Evolutionary conservation across 2,329 filamentous ascomycete species (phyloP).

Genomic region (Thelonectria discophora): DNA sequence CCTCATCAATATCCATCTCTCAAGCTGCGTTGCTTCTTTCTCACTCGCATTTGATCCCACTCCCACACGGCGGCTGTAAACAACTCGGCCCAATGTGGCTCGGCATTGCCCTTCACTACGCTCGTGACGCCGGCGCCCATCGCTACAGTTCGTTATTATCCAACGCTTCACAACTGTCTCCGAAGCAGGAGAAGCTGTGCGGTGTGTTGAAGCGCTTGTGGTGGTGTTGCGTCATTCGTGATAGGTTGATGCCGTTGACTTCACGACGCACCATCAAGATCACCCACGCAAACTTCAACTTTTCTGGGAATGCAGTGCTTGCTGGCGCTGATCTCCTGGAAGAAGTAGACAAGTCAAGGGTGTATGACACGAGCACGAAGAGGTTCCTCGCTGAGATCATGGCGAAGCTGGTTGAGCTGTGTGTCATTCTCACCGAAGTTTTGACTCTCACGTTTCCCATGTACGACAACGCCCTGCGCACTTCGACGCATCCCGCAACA

Average conservation of each 20-base stretch:
- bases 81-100: slow-evolving; percentile 39
- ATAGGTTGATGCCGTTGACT: slow-evolving; percentile 25
- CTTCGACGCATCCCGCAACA: slow-evolving; percentile 4
- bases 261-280: slow-evolving; percentile 25
- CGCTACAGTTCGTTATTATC: slow-evolving; percentile 32
- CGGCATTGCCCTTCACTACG: slow-evolving; percentile 38
- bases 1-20: slow-evolving; percentile 35
- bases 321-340: slow-evolving; percentile 12
- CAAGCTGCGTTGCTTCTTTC: slow-evolving; percentile 38
- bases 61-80: slow-evolving; percentile 38
- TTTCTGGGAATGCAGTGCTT: slow-evolving; percentile 9
- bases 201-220: slow-evolving; percentile 36
- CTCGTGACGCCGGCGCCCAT: slow-evolving; percentile 38
- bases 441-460: slow-evolving; percentile 21
- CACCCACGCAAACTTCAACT: slow-evolving; percentile 25
- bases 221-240: slow-evolving; percentile 42
- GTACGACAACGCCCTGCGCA: slow-evolving; percentile 17
- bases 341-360: slow-evolving; percentile 18
- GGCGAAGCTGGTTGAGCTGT: slow-evolving; percentile 18
- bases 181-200: slow-evolving; percentile 24
- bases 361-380: slow-evolving; percentile 20
- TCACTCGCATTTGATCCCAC: slow-evolving; percentile 37
- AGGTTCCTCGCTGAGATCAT: slow-evolving; percentile 17
- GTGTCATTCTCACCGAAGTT: slow-evolving; percentile 24
- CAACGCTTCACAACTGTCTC: slow-evolving; percentile 8